Evolutionary conservation across 2,329 filamentous ascomycete species (phyloP).

Genomic region (Paraconiothyrium brasiliense): DNA sequence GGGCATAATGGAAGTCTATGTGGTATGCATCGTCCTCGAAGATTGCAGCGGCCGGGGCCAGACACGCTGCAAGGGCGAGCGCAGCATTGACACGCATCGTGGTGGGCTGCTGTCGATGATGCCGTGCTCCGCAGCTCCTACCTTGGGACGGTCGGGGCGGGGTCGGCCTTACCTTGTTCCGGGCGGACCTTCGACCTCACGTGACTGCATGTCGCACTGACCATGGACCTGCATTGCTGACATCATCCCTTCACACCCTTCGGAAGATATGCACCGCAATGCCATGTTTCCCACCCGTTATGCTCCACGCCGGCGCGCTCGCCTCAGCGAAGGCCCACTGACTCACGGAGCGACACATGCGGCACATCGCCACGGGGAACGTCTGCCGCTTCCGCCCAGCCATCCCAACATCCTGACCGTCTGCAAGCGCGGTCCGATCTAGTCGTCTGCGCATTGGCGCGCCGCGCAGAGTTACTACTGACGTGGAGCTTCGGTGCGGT

Average conservation of each 20-base stretch:
- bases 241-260: neutral
- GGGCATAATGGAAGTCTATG: slow-evolving; percentile 91
- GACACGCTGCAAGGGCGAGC: slow-evolving; percentile 48
- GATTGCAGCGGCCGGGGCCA: slow-evolving; percentile 71
- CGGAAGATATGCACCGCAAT: neutral
- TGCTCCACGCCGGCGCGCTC: neutral
- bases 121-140: slow-evolving; percentile 6
- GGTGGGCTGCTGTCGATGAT: slow-evolving; percentile 25
- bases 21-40: slow-evolving; percentile 91
- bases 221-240: neutral
- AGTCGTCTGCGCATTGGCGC: slow-evolving; percentile 11
- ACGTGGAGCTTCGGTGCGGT: slow-evolving; percentile 1
- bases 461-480: slow-evolving; percentile 6
- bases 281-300: slow-evolving; percentile 2
- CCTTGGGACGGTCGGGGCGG: neutral
- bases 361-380: slow-evolving; percentile 1
- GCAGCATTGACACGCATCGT: slow-evolving; percentile 51
- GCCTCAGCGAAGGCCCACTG: slow-evolving; percentile 3
- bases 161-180: neutral
- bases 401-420: slow-evolving; percentile 2
- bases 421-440: slow-evolving; percentile 3
- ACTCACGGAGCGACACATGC: neutral
- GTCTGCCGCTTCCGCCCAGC: slow-evolving; percentile 8
- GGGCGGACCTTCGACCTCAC: neutral
- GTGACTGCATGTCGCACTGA: neutral